Percentiles rank a stretch among this genome's conserved stretches.
Conservation (phyloP, 2,329 filamentous ascomycete species). For the Cercospora sesami region DNA sequence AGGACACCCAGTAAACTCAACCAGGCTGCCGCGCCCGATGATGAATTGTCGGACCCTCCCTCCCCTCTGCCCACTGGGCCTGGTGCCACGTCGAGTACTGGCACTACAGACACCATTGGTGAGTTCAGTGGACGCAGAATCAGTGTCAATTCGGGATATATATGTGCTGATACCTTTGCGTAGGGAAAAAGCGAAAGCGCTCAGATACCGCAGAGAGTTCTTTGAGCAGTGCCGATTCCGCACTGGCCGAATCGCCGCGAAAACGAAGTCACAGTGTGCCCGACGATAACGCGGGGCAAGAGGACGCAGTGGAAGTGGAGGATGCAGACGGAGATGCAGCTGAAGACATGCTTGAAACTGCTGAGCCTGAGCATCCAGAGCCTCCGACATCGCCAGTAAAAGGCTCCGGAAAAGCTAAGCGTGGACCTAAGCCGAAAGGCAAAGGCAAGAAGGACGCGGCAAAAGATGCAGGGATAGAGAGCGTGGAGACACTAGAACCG, state of each 20-base stretch:
- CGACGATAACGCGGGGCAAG: slow-evolving; percentile 15
- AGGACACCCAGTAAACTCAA: slow-evolving; percentile 76
- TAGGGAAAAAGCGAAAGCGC: slow-evolving; percentile 49
- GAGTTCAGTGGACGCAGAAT: slow-evolving; percentile 5
- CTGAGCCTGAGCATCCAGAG: slow-evolving; percentile 31
- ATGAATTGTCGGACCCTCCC: slow-evolving; percentile 42
- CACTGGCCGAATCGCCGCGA: slow-evolving; percentile 39
- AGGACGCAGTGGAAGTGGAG: slow-evolving; percentile 37
- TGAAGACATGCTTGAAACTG: slow-evolving; percentile 16
- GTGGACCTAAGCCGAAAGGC: slow-evolving; percentile 33
- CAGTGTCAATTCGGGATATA: neutral
- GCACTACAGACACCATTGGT: slow-evolving; percentile 34
- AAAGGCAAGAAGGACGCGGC: slow-evolving; percentile 36
- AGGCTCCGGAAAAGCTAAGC: slow-evolving; percentile 49
- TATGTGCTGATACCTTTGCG: neutral
- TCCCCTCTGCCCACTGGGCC: slow-evolving; percentile 35
- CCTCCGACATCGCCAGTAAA: slow-evolving; percentile 33
- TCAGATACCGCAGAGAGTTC: slow-evolving; percentile 44
- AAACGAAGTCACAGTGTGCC: slow-evolving; percentile 36
- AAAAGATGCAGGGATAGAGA: slow-evolving; percentile 25
- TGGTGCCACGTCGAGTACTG: slow-evolving; percentile 38
- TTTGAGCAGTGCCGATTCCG: slow-evolving; percentile 40
- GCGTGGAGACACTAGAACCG: slow-evolving; percentile 17
- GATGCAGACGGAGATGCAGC: slow-evolving; percentile 23
- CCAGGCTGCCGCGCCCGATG: slow-evolving; percentile 53